Evolutionary conservation across 2,329 filamentous ascomycete genomes (phyloP).

Genomic region (Colletotrichum acutatum): DNA sequence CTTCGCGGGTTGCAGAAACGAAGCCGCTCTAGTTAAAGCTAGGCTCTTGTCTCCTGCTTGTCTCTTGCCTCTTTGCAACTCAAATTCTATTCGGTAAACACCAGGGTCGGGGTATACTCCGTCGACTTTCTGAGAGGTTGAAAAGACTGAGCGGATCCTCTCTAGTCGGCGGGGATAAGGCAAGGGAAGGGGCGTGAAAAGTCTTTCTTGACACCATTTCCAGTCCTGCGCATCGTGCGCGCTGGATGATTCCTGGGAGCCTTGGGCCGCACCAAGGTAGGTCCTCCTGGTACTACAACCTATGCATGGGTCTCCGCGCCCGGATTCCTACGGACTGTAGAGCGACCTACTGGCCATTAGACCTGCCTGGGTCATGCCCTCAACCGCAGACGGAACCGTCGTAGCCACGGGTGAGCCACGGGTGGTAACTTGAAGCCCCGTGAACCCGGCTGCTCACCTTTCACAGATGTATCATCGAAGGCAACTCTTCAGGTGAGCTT

Average conservation of each 20-base stretch:
- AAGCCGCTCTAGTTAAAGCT: neutral
- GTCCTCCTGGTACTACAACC: neutral
- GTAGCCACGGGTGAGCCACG: neutral
- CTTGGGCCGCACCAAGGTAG: neutral
- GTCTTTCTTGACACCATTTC: conserved; percentile 5
- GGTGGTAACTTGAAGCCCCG: neutral
- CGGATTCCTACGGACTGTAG: conserved; percentile 16
- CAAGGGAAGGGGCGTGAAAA: neutral
- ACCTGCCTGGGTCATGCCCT: neutral
- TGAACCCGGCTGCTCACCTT: neutral
- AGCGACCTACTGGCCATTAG: neutral
- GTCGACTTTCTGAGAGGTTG: neutral
- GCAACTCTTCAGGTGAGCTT: neutral
- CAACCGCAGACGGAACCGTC: neutral
- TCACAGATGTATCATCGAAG: neutral
- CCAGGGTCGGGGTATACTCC: neutral
- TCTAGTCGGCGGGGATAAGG: neutral
- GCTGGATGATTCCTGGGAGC: neutral
- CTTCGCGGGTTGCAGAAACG: conserved; percentile 14
- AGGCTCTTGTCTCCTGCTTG: conserved; percentile 14
- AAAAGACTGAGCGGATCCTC: neutral
- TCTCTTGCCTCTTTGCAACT: conserved; percentile 6
- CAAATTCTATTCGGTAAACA: neutral
- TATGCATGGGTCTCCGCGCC: conserved; percentile 22
- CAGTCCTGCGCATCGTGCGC: neutral